Evolutionary conservation across 495 filamentous ascomycete species (phyloP), one percentile per base, ranked within the genome.

Genomic region (Lepidopterella palustris): DNA sequence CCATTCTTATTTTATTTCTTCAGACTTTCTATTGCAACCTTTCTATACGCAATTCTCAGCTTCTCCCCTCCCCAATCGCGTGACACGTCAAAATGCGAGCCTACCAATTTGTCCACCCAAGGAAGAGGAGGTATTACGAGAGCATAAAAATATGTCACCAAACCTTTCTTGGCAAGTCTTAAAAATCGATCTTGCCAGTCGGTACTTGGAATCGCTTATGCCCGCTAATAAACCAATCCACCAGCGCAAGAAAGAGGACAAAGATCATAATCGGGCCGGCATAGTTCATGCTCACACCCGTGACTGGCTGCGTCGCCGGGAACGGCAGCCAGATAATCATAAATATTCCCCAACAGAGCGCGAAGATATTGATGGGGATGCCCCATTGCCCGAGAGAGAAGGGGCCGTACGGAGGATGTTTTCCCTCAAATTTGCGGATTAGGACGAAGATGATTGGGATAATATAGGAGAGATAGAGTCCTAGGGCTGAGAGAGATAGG

Each of bases 201-300:
- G 68, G 68, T 32, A 68, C 53, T 42, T 60, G 32, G 27, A 71
- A 71, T 9, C 61, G 35, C 47, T 63, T 67, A 11, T 57, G 52
- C 4, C 69, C 69, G 1, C 58, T 48, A 4, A 66, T 59, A 18
- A 63, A 59, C 64, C 65, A 71, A 40, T 69, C 69, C 0, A 29
- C 15, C 42, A 71, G 35, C 11, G 62, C 69, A 5, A 61, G 20
- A 6, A 69, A 9, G 24, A 70, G 51, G 9, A 67, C 55, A 6
- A 55, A 49, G 3, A 60, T 61, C 9, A 67, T 52, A 27, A 72
- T 49, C 21, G 70, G 61, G 3, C 61, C 66, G 9, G 64, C 53
- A 40, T 63, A 84, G 61, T 84, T 84, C 70, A 83, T 80, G 25
- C 72, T 80, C 4, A 72, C 55, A 8, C 67, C 63, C 0, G 71